A percentile compares a stretch with the other conserved stretches of the same genome.
phyloP scores from a whole-genome alignment of 2,329 filamentous ascomycete species.

The Teratosphaeria viscida region DNA sequence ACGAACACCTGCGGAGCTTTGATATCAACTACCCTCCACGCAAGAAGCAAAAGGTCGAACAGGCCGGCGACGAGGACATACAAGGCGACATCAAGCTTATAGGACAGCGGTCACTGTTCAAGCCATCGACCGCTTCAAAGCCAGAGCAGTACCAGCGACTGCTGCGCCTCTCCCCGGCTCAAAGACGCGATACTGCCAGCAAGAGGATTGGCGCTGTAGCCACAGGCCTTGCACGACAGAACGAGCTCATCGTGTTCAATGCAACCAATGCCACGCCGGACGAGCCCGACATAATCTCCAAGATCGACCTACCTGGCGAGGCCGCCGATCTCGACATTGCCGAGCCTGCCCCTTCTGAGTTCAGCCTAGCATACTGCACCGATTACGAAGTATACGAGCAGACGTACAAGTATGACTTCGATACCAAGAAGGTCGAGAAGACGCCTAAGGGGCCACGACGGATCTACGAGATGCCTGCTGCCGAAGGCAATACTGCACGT shows the following conservation, averaged over 20 bases:
- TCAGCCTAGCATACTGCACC: conserved; percentile 68
- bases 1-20: conserved; percentile 75
- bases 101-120: conserved; percentile 44
- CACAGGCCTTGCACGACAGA: conserved; percentile 60
- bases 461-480: conserved; percentile 33
- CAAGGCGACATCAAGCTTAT: conserved; percentile 33
- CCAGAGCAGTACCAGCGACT: conserved; percentile 52
- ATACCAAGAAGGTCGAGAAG: conserved; percentile 27
- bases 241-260: conserved; percentile 73
- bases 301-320: conserved; percentile 44
- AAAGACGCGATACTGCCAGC: conserved; percentile 38
- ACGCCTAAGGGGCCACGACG: conserved; percentile 32
- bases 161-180: conserved; percentile 46
- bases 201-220: conserved; percentile 66
- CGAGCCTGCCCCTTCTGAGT: conserved; percentile 51
- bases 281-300: conserved; percentile 42
- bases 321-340: conserved; percentile 62
- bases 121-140: conserved; percentile 31
- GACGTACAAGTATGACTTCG: conserved; percentile 44
- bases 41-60: conserved; percentile 30
- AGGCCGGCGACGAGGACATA: conserved; percentile 21
- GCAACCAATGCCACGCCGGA: conserved; percentile 46
- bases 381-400: conserved; percentile 63
- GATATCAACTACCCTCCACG: conserved; percentile 46
- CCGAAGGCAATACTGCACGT: conserved; percentile 20